These are phyloP conservation scores for Tetrapisispora phaffii DNA, from an alignment of 805 yeast species.

Conservation along the genomic window DNA sequence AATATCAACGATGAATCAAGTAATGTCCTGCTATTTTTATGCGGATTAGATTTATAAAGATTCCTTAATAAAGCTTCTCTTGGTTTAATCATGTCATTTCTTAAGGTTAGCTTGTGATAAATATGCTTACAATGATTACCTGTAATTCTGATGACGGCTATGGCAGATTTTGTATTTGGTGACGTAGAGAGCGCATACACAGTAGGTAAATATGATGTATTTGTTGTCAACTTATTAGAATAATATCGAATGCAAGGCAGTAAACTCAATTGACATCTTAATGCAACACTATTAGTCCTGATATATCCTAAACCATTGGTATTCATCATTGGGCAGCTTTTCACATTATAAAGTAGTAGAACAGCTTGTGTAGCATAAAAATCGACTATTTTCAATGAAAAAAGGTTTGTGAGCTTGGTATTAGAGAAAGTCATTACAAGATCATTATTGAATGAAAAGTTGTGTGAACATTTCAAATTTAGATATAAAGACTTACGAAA, in stretches of 20 bases:
- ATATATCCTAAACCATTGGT: no score
- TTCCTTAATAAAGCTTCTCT: conserved; percentile 50
- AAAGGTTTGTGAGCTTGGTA: no score
- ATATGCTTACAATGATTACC: conserved; percentile 53
- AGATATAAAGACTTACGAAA: no score
- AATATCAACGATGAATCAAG: conserved; percentile 72
- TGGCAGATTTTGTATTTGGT: conserved; percentile 63
- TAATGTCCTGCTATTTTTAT: conserved; percentile 23
- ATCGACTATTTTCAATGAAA: no score
- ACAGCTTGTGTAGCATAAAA: no score
- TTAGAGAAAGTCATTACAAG: no score
- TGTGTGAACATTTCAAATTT: no score
- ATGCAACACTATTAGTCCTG: neutral
- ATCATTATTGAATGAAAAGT: no score
- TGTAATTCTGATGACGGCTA: conserved; percentile 74
- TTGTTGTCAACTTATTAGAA: neutral
- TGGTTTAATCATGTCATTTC: conserved; percentile 33
- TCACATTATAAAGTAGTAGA: no score
- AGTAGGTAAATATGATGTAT: conserved; percentile 41
- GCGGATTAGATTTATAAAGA: conserved; percentile 35
- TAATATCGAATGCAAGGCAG: neutral
- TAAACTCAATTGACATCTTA: no score
- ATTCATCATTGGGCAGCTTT: no score
- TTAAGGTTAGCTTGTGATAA: conserved; percentile 38
- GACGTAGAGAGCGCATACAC: conserved; percentile 87